Evolutionary conservation across 2,329 filamentous ascomycete genomes (phyloP).

Genomic region (Colletotrichum graminicola): DNA sequence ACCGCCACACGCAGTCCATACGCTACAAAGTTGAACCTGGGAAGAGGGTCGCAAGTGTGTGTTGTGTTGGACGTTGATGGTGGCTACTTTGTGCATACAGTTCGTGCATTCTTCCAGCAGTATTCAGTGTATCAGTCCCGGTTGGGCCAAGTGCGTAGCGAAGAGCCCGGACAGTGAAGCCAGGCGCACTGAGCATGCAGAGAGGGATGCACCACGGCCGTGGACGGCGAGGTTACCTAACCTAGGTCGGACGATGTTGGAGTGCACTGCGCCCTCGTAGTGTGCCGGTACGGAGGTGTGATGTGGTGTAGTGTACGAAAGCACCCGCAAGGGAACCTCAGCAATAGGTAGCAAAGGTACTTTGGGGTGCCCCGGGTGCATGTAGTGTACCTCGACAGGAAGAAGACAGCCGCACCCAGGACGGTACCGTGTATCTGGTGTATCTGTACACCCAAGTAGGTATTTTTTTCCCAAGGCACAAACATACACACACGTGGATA

Average conservation of each 20-base stretch:
- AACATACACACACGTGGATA: background rate
- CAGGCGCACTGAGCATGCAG: constrained; percentile 23
- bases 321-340: background rate
- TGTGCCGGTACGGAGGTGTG: background rate
- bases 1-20: constrained; percentile 1
- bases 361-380: background rate
- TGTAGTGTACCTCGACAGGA: background rate
- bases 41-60: constrained; percentile 9
- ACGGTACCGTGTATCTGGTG: background rate
- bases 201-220: constrained; percentile 13
- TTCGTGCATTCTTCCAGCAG: background rate
- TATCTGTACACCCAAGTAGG: background rate
- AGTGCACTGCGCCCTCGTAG: background rate
- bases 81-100: background rate
- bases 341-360: background rate
- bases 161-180: constrained; percentile 25
- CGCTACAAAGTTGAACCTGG: constrained; percentile 5
- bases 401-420: background rate
- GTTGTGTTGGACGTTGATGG: constrained; percentile 22
- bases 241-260: constrained; percentile 13
- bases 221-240: constrained; percentile 3
- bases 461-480: no score
- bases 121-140: constrained; percentile 29
- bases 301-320: background rate
- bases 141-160: constrained; percentile 31